phyloP scores from a whole-genome alignment of 805 yeast genomes.

The Geotrichum ghanense region DNA sequence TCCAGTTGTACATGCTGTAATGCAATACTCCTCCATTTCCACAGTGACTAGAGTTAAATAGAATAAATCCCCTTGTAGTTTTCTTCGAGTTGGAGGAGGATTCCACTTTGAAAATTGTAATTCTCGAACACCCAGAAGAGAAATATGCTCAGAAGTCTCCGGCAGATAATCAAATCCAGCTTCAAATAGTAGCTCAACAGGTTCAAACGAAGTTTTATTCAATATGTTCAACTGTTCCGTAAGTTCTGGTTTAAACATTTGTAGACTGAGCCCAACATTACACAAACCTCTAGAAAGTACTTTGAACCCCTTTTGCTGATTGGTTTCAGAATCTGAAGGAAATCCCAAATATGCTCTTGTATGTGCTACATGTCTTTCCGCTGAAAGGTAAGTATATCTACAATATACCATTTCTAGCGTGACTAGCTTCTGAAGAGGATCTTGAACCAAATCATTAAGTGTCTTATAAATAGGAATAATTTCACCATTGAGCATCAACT shows the following conservation, averaged over 20 bases:
- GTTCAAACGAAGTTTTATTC: background rate
- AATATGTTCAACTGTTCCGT: background rate
- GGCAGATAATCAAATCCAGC: background rate
- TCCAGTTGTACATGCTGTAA: constrained; percentile 72
- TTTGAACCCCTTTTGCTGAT: background rate
- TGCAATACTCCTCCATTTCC: constrained; percentile 67
- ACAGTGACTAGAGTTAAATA: constrained; percentile 66
- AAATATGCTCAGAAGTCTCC: background rate
- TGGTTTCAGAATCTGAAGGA: background rate
- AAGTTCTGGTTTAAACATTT: background rate
- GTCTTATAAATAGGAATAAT: background rate
- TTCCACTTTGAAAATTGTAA: constrained; percentile 72
- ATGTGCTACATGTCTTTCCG: background rate
- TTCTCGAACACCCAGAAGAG: constrained; percentile 34
- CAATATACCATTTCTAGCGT: background rate
- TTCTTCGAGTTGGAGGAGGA: constrained; percentile 61
- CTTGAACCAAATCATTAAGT: background rate
- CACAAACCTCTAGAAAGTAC: background rate
- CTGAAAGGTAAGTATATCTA: background rate
- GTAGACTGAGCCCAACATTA: background rate
- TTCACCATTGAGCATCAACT: background rate
- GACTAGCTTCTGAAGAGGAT: background rate
- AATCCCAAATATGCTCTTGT: background rate
- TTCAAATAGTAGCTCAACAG: background rate
- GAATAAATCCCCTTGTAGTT: constrained; percentile 62